These are phyloP conservation scores for Pisolithus tinctorius DNA, from an alignment of 768 basidiomycete species.

Conservation along the genomic window DNA sequence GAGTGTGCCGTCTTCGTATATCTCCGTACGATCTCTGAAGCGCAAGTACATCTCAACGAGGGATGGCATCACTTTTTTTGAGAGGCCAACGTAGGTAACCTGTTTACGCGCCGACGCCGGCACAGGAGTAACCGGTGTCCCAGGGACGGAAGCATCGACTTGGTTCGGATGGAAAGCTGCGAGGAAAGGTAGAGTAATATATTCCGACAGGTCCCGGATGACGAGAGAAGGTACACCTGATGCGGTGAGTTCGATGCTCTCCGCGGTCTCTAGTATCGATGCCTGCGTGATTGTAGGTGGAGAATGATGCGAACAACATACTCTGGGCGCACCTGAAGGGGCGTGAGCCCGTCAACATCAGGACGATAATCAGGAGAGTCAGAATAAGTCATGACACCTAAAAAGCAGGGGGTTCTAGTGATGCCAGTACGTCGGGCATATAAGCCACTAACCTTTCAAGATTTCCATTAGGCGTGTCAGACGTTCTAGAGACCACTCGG, in stretches of 20 bases:
- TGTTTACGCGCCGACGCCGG: constrained; percentile 41
- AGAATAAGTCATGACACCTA: constrained; percentile 74
- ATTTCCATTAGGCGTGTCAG: constrained; percentile 68
- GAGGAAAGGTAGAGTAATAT: constrained; percentile 79
- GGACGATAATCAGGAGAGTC: constrained; percentile 82
- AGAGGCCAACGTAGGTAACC: constrained; percentile 84
- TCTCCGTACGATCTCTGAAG: constrained; percentile 51
- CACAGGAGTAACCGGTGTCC: constrained; percentile 7
- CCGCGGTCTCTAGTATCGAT: constrained; percentile 65
- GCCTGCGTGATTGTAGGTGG: constrained; percentile 36
- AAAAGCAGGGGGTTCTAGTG: not conserved
- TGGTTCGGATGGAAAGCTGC: constrained; percentile 60
- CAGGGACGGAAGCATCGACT: not conserved
- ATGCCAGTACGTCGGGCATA: not conserved
- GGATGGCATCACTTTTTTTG: constrained; percentile 82
- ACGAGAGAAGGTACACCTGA: constrained; percentile 64
- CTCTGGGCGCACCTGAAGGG: constrained; percentile 56
- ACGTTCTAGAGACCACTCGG: constrained; percentile 62
- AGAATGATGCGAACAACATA: not conserved
- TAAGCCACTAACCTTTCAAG: constrained; percentile 52
- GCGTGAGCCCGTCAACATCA: constrained; percentile 76
- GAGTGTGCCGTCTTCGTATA: constrained; percentile 79
- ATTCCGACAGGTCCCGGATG: constrained; percentile 81
- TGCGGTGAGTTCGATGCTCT: constrained; percentile 56
- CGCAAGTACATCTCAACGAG: constrained; percentile 70